Percentiles rank a stretch among this genome's conserved stretches.
These are phyloP conservation scores for Fusarium bulbicola DNA, from an alignment of 2,329 filamentous ascomycete genomes.

Conservation along the genomic window DNA sequence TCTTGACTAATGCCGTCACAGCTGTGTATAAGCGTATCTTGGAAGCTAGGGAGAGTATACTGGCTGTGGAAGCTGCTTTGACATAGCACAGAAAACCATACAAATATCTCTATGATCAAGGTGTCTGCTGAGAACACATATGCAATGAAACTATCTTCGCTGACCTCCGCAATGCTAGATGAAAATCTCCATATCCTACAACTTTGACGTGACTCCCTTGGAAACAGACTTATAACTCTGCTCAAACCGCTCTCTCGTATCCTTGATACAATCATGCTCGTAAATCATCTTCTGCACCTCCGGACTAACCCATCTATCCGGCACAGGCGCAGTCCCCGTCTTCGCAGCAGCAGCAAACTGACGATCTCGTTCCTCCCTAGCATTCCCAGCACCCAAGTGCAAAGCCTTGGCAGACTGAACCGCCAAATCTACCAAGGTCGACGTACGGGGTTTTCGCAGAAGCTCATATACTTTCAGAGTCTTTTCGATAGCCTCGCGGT, in stretches of 20 bases:
- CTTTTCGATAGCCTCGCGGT: neutral
- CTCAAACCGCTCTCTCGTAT: neutral
- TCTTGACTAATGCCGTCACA: rapidly evolving
- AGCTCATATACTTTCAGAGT: neutral
- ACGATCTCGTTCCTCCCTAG: conserved; percentile 4
- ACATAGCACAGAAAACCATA: neutral
- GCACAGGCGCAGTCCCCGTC: neutral
- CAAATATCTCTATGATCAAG: too few species aligned
- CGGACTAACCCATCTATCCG: conserved; percentile 26
- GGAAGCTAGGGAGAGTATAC: neutral
- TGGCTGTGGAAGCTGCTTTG: neutral
- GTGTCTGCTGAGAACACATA: rapidly evolving
- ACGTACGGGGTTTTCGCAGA: neutral
- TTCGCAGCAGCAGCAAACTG: conserved; percentile 5
- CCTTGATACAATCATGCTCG: conserved; percentile 5
- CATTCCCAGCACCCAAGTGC: neutral
- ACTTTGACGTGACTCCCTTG: rapidly evolving
- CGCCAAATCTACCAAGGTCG: conserved; percentile 7
- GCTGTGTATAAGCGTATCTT: neutral
- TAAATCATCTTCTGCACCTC: conserved; percentile 29
- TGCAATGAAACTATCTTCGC: neutral
- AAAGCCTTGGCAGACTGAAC: neutral
- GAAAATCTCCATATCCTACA: neutral
- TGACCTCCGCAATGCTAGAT: neutral
- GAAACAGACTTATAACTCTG: neutral